These are phyloP conservation scores for Didymella segeticola DNA, from an alignment of 2,329 filamentous ascomycete genomes.

Conservation along the genomic window DNA sequence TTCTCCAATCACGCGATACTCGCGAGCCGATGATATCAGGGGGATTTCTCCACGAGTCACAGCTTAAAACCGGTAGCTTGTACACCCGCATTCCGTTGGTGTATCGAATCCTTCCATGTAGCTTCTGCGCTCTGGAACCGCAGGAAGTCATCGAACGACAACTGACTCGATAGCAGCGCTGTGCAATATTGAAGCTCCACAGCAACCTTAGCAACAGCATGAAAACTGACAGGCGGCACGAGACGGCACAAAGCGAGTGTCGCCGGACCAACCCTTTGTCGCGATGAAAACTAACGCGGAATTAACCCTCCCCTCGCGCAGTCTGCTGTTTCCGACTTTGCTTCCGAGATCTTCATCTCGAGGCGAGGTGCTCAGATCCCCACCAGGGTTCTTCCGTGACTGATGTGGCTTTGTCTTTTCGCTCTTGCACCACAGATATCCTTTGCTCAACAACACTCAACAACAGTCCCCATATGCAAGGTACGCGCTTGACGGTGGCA, in stretches of 20 bases:
- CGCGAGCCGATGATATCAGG: constrained; percentile 8
- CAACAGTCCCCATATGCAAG: neutral
- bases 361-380: constrained; percentile 4
- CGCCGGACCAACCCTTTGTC: constrained; percentile 8
- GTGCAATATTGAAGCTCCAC: constrained; percentile 19
- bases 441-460: neutral
- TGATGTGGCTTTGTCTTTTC: neutral
- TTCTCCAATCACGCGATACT: constrained; percentile 10
- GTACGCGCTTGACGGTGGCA: constrained; percentile 8
- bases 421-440: neutral
- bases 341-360: constrained; percentile 3
- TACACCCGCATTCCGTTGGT: constrained; percentile 9
- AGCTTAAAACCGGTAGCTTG: constrained; percentile 2
- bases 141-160: constrained; percentile 5
- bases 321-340: constrained; percentile 9
- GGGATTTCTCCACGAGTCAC: constrained; percentile 17
- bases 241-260: constrained; percentile 14
- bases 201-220: constrained; percentile 14
- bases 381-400: neutral
- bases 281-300: constrained; percentile 12
- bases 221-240: constrained; percentile 12
- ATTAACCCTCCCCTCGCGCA: constrained; percentile 8
- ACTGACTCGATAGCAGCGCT: constrained; percentile 16
- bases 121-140: constrained; percentile 12
- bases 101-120: constrained; percentile 13